Evolutionary conservation across 2,329 filamentous ascomycete genomes (phyloP).

Genomic region (Alternaria triticimaculans): DNA sequence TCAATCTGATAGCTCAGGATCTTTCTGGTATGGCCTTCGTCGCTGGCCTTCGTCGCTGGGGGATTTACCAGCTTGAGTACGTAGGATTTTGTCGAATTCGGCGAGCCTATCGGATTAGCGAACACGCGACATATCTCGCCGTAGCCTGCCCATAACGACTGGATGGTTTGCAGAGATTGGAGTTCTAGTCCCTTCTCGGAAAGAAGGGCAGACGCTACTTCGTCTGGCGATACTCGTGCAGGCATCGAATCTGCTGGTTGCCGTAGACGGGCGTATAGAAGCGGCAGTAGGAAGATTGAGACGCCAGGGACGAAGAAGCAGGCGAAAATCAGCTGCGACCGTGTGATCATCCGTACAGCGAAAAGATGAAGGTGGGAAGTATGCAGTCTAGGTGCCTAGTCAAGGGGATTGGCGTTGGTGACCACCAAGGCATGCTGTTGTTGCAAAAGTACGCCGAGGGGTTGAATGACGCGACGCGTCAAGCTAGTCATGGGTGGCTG

Average conservation of each 20-base stretch:
- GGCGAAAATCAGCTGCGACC: not conserved
- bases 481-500: not conserved
- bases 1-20: conserved; percentile 72
- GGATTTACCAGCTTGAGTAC: conserved; percentile 68
- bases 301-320: conserved; percentile 3
- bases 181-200: conserved; percentile 32
- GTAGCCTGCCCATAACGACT: conserved; percentile 58
- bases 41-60: conserved; percentile 49
- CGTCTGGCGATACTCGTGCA: conserved; percentile 14
- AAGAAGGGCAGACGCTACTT: conserved; percentile 38
- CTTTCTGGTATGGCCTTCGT: conserved; percentile 70
- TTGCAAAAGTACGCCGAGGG: not conserved
- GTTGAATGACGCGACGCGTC: not conserved
- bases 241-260: conserved; percentile 48
- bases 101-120: conserved; percentile 40
- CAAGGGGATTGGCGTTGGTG: not conserved
- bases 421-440: not conserved
- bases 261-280: not conserved
- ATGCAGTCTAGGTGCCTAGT: not conserved
- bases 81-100: conserved; percentile 44
- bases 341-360: conserved; percentile 1
- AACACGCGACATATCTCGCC: conserved; percentile 63
- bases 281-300: not conserved
- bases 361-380: not conserved
- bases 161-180: conserved; percentile 39